Conservation (phyloP, 2,329 filamentous ascomycete species). For the Lasiodiplodia sp. region DNA sequence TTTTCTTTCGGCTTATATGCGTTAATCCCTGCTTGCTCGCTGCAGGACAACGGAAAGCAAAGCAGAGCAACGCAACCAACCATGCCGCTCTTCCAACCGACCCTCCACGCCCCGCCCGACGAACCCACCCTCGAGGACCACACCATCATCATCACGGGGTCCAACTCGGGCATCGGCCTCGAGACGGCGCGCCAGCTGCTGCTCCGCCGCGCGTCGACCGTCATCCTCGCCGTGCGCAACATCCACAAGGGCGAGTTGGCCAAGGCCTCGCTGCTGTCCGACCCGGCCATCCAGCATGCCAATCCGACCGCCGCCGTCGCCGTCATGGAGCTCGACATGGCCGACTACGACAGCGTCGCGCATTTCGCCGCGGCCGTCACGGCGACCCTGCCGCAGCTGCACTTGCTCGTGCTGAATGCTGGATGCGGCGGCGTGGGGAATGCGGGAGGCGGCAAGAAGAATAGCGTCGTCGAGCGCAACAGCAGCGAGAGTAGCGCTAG, state of each 20-base stretch:
- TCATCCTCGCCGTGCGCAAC: slow-evolving; percentile 18
- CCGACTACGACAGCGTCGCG: background rate
- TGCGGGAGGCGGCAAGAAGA: no score
- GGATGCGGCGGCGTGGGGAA: background rate
- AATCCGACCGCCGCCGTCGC: background rate
- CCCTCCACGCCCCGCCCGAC: background rate
- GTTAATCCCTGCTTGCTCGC: background rate
- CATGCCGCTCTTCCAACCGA: slow-evolving; percentile 20
- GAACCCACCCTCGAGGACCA: slow-evolving; percentile 6
- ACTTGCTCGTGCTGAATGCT: slow-evolving; percentile 6
- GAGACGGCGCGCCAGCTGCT: slow-evolving; percentile 19
- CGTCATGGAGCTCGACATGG: slow-evolving; percentile 2
- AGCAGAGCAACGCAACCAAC: background rate
- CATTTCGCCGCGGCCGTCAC: background rate
- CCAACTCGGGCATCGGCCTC: slow-evolving; percentile 34
- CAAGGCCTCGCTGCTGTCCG: slow-evolving; percentile 1
- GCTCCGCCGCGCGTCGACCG: background rate
- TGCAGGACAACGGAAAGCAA: background rate
- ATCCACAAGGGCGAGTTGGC: slow-evolving; percentile 2
- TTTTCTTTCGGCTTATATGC: no score
- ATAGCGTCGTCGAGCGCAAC: background rate
- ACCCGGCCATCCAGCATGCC: background rate
- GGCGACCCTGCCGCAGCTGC: background rate
- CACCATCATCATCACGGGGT: slow-evolving; percentile 33
- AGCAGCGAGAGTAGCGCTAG: background rate